Base-by-base conservation (phyloP, 1,284 basidiomycete genomes). In the Exobasidium cylindrosporum region DNA sequence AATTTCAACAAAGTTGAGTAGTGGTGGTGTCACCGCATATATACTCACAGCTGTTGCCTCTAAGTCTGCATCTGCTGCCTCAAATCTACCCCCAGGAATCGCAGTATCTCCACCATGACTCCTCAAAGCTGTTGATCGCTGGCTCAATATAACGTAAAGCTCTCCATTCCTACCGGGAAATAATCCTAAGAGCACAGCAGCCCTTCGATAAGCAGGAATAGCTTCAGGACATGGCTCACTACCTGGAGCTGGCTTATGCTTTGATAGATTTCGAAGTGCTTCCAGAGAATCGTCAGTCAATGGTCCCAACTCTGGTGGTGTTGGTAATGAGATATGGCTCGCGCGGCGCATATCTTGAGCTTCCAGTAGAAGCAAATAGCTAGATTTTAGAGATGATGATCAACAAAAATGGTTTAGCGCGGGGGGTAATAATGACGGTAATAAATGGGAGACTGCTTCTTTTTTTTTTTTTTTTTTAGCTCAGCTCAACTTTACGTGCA, bases 71-170 rank as follows among this genome's bases (percentile, higher is more conserved):
- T 78, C 76, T 11, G 61, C 64, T 0, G 68, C 60, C 61, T 78
- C 76, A 49, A 71, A 77, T 24, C 76, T 40, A 0, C 76, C 76
- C 13, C 76, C 76, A 0, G 76, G 76, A 4, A 78, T 69, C 24
- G 76, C 76, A 0, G 76, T 78, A 29, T 78, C 76, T 21, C 76
- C 76, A 0, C 69, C 72, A 52, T 78, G 76, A 13, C 66, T 69
- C 0, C 73, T 62, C 2, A 78, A 60, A 2, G 57, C 53, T 0
- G 57, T 43, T 1, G 71, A 62, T 0, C 76, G 62, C 54, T 73
- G 68, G 24, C 68, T 70, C 2, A 78, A 64, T 7, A 78, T 63
- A n/a, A 77, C 73, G 44, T 76, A 69, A 11, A 78, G 68, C 17
- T 70, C 68, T 58, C 66, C 76, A 58, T 73, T 70, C 6, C 73